phyloP scores from a whole-genome alignment of 768 basidiomycete species.

The Pisolithus albus region DNA sequence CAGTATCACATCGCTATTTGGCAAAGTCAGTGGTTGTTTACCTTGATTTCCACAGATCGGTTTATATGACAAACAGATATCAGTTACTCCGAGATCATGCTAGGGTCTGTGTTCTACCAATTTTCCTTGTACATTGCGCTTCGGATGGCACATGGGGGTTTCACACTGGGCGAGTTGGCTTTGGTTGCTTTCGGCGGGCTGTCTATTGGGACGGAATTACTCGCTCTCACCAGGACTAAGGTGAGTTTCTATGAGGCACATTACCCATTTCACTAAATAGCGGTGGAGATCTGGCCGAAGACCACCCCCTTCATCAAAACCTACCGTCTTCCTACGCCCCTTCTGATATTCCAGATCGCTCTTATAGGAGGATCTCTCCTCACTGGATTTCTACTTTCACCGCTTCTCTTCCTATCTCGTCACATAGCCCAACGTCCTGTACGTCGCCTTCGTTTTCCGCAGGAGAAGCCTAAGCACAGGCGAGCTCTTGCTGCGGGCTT shows the following conservation, averaged over 20 bases:
- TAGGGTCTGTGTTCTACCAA: constrained; percentile 80
- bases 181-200: constrained; percentile 87
- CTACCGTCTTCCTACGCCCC: constrained; percentile 85
- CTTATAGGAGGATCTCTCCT: constrained; percentile 88
- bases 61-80: constrained; percentile 46
- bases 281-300: constrained; percentile 63
- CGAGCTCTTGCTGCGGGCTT: constrained; percentile 81
- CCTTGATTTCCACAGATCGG: neutral
- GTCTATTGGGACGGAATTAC: constrained; percentile 75
- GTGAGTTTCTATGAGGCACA: constrained; percentile 37
- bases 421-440: constrained; percentile 85
- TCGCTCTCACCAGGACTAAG: constrained; percentile 76
- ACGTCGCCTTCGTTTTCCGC: constrained; percentile 71
- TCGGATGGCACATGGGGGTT: constrained; percentile 86
- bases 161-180: constrained; percentile 91
- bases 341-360: constrained; percentile 87
- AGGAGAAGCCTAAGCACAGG: constrained; percentile 76
- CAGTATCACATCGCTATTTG: constrained; percentile 47
- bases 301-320: constrained; percentile 84
- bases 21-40: constrained; percentile 50
- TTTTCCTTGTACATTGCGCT: constrained; percentile 85
- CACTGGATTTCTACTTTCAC: constrained; percentile 91
- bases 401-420: constrained; percentile 84
- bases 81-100: constrained; percentile 64
- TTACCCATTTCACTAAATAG: constrained; percentile 1